Evolutionary conservation across 2,329 filamentous ascomycete genomes (phyloP).

Genomic region (Paracoccidioides lutzii): DNA sequence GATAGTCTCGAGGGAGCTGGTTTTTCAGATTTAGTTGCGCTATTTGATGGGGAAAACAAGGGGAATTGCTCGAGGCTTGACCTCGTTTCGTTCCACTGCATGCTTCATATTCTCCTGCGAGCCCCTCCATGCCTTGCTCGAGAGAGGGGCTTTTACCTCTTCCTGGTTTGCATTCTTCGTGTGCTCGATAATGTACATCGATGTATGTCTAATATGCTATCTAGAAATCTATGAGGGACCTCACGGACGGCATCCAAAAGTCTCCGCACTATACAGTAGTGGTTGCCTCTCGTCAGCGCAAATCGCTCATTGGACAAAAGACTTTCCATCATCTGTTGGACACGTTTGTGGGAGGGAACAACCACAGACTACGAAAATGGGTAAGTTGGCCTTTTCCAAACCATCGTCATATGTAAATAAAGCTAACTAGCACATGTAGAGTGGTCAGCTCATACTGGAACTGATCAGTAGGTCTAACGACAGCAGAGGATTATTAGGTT

Average conservation of each 20-base stretch:
- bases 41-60: conserved; percentile 8
- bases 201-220: background rate
- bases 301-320: conserved; percentile 8
- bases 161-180: conserved; percentile 5
- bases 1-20: background rate
- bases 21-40: conserved; percentile 5
- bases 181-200: background rate
- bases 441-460: conserved; percentile 17
- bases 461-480: conserved; percentile 10
- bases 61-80: conserved; percentile 8
- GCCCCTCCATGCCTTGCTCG: conserved; percentile 6
- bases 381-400: conserved; percentile 7
- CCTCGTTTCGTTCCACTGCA: conserved; percentile 9
- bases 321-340: conserved; percentile 5
- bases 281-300: conserved; percentile 6
- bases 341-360: conserved; percentile 3
- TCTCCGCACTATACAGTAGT: background rate
- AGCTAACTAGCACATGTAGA: conserved; percentile 12
- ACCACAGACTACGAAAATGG: conserved; percentile 9
- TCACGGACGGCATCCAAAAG: conserved; percentile 4
- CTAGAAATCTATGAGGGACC: conserved; percentile 6
- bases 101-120: conserved; percentile 9
- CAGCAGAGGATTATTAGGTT: conserved; percentile 1
- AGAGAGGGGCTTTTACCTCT: conserved; percentile 10
- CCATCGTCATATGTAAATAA: background rate